A percentile compares a stretch with the other conserved stretches of the same genome.
phyloP scores from a whole-genome alignment of 495 filamentous ascomycete genomes.

The Talaromyces ruber region DNA sequence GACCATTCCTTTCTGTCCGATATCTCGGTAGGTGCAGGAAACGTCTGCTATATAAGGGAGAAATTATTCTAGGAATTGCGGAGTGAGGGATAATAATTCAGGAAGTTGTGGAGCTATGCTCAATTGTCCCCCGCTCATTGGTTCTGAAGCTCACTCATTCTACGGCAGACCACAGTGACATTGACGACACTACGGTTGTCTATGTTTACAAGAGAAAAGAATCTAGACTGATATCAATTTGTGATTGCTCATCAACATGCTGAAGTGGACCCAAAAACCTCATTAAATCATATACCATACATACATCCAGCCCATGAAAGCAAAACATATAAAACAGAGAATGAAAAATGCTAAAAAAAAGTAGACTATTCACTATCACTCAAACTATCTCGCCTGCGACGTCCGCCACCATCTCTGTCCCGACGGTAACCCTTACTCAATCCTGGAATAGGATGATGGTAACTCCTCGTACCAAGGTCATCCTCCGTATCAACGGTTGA shows the following conservation, averaged over 20 bases:
- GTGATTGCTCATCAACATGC: not conserved
- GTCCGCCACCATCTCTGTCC: slow-evolving; percentile 24
- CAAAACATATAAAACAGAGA: not conserved
- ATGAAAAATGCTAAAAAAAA: not conserved
- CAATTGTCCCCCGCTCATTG: not conserved
- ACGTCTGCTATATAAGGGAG: not conserved
- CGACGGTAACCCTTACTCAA: slow-evolving; percentile 46
- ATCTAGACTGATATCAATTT: not conserved
- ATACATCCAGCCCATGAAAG: not conserved
- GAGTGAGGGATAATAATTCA: not conserved
- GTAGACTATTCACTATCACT: slow-evolving; percentile 40
- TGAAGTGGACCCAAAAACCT: not conserved
- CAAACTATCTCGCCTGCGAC: slow-evolving; percentile 38
- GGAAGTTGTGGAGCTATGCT: not conserved
- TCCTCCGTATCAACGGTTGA: slow-evolving; percentile 46
- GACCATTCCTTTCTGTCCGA: not conserved
- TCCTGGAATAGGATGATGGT: slow-evolving; percentile 72
- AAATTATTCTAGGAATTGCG: not conserved
- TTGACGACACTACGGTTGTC: not conserved
- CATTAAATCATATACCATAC: slow-evolving; percentile 1
- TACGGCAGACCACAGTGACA: not conserved
- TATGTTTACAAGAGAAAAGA: not conserved
- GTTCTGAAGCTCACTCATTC: not conserved
- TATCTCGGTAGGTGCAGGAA: not conserved
- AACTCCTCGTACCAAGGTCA: slow-evolving; percentile 68